phyloP scores from a whole-genome alignment of 2,329 filamentous ascomycete genomes.

The Microdochium bolleyi region DNA sequence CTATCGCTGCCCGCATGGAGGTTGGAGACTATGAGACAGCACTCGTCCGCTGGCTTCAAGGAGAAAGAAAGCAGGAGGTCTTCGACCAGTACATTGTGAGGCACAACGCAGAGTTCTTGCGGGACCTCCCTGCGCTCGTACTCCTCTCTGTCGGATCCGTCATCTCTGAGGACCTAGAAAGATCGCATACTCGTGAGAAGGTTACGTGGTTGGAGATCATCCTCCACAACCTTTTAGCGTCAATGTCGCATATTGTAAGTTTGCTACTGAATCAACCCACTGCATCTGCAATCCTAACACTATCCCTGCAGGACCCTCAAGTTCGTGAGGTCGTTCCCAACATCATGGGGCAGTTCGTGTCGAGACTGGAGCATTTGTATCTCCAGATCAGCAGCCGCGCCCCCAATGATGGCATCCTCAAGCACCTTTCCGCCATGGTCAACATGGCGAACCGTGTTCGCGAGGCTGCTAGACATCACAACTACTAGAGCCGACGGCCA shows the following conservation, averaged over 20 bases:
- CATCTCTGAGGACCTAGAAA: slow-evolving; percentile 50
- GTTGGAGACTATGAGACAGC: slow-evolving; percentile 54
- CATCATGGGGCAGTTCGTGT: slow-evolving; percentile 46
- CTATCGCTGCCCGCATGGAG: slow-evolving; percentile 55
- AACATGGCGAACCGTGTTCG: slow-evolving; percentile 16
- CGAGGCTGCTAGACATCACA: slow-evolving; percentile 11
- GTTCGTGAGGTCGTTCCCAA: slow-evolving; percentile 47
- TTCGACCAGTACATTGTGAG: slow-evolving; percentile 48
- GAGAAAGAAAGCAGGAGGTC: slow-evolving; percentile 52
- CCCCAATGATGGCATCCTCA: slow-evolving; percentile 38
- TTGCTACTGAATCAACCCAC: slow-evolving; percentile 2
- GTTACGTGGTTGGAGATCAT: slow-evolving; percentile 54
- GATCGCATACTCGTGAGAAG: slow-evolving; percentile 44
- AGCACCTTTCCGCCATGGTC: slow-evolving; percentile 37
- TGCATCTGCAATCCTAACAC: slow-evolving; percentile 16
- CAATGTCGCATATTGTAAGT: slow-evolving; percentile 43
- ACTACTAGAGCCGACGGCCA: slow-evolving; percentile 8
- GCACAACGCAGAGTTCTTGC: slow-evolving; percentile 43
- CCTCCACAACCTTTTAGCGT: slow-evolving; percentile 42
- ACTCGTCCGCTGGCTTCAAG: slow-evolving; percentile 60
- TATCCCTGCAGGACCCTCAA: slow-evolving; percentile 37
- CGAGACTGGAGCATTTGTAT: slow-evolving; percentile 43
- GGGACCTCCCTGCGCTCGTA: slow-evolving; percentile 51
- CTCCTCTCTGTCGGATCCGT: slow-evolving; percentile 58
- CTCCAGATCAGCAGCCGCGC: slow-evolving; percentile 38